Conservation (phyloP, 768 basidiomycete species). For the Scleroderma citrinum region DNA sequence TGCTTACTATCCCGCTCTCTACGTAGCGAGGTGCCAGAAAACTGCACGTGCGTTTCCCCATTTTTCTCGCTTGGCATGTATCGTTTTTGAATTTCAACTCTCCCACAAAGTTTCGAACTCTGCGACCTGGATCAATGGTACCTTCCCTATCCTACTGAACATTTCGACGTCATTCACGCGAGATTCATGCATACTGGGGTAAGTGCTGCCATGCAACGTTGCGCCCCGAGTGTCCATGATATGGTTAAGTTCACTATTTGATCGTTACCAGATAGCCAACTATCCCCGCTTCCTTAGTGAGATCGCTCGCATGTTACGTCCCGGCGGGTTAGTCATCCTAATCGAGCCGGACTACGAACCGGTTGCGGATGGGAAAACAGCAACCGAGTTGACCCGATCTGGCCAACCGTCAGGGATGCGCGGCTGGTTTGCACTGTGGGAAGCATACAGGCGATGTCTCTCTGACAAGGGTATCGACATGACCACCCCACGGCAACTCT, state of each 20-base stretch:
- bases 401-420: slow-evolving; percentile 35
- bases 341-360: slow-evolving; percentile 58
- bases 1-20: slow-evolving; percentile 11
- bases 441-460: slow-evolving; percentile 53
- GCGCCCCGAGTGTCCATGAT: slow-evolving; percentile 6
- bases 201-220: slow-evolving; percentile 17
- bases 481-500: slow-evolving; percentile 51
- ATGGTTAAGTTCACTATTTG: slow-evolving; percentile 6
- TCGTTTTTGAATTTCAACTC: slow-evolving; percentile 3
- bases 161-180: slow-evolving; percentile 67
- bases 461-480: slow-evolving; percentile 47
- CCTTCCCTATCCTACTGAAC: slow-evolving; percentile 56
- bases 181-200: slow-evolving; percentile 65
- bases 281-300: slow-evolving; percentile 57
- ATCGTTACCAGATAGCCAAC: slow-evolving; percentile 45
- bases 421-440: slow-evolving; percentile 63
- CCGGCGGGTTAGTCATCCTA: slow-evolving; percentile 63
- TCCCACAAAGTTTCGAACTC: slow-evolving; percentile 52
- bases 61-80: not conserved
- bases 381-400: slow-evolving; percentile 29
- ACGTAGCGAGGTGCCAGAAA: slow-evolving; percentile 57
- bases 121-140: slow-evolving; percentile 58
- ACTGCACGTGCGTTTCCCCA: slow-evolving; percentile 57
- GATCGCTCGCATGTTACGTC: slow-evolving; percentile 59
- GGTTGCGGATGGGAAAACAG: slow-evolving; percentile 39